Conservation (phyloP, 441 rosid genomes). For the Croton laevigatus region DNA sequence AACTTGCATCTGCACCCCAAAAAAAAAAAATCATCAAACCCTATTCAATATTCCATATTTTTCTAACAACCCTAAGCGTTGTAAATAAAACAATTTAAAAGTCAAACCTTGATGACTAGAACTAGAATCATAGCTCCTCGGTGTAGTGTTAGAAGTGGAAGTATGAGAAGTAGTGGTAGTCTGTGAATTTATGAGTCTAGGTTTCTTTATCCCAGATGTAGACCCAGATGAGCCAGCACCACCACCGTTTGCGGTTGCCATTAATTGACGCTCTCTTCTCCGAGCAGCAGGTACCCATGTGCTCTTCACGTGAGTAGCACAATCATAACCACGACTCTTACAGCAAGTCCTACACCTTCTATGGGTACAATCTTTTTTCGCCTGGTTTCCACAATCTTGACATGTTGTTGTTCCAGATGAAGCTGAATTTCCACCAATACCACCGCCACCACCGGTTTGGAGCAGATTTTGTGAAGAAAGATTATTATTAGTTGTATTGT, state of each 20-base stretch:
- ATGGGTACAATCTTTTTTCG: conserved; percentile 84
- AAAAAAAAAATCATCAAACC: conserved; percentile 11
- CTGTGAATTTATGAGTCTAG: conserved; percentile 59
- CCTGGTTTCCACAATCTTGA: conserved; percentile 96
- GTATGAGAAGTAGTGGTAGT: conserved; percentile 76
- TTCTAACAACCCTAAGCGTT: conserved; percentile 9
- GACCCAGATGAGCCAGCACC: conserved; percentile 48
- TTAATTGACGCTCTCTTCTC: conserved; percentile 81
- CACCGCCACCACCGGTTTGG: conserved; percentile 28
- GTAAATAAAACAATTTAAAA: conserved; percentile 20
- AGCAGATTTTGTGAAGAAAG: conserved; percentile 31
- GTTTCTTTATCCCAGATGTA: conserved; percentile 70
- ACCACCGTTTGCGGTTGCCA: conserved; percentile 28
- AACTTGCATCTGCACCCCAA: conserved; percentile 48
- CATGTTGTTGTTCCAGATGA: conserved; percentile 57
- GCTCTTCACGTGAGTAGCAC: conserved; percentile 92
- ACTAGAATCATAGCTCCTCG: conserved; percentile 82
- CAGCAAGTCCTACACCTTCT: conserved; percentile 94
- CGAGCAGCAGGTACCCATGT: conserved; percentile 95
- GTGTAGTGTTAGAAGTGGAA: conserved; percentile 80
- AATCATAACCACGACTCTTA: conserved; percentile 85
- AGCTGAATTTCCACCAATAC: conserved; percentile 34
- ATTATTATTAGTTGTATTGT: conserved; percentile 18
- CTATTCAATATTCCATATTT: conserved; percentile 1
- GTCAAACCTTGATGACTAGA: conserved; percentile 78